Evolutionary conservation across 2,329 filamentous ascomycete species (phyloP).

Genomic region (Clarireedia hainanense): DNA sequence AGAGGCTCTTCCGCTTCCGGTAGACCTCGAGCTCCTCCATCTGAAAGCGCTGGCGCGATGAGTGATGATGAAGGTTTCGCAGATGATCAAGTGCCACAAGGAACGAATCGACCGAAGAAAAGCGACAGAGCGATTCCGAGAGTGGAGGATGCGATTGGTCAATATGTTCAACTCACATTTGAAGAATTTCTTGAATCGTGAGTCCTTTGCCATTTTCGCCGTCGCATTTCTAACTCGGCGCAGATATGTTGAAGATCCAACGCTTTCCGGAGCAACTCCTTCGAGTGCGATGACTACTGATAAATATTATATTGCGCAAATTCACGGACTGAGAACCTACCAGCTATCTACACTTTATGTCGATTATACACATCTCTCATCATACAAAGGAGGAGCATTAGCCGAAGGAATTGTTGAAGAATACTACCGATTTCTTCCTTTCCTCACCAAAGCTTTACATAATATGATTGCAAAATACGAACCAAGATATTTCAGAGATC

Average conservation of each 20-base stretch:
- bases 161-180: slow-evolving; percentile 68
- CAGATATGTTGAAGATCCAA: slow-evolving; percentile 60
- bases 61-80: slow-evolving; percentile 58
- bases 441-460: slow-evolving; percentile 80
- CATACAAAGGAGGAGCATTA: slow-evolving; percentile 69
- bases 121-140: slow-evolving; percentile 50
- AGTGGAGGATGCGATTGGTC: slow-evolving; percentile 69
- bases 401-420: slow-evolving; percentile 81
- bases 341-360: slow-evolving; percentile 80
- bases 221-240: slow-evolving; percentile 12
- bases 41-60: slow-evolving; percentile 51
- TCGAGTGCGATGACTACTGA: slow-evolving; percentile 68
- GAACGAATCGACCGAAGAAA: slow-evolving; percentile 36
- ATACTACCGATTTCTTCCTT: slow-evolving; percentile 93
- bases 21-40: slow-evolving; percentile 41
- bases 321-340: slow-evolving; percentile 66
- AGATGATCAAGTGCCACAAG: slow-evolving; percentile 55
- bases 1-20: slow-evolving; percentile 25
- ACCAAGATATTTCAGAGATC: slow-evolving; percentile 86
- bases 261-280: slow-evolving; percentile 52
- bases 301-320: slow-evolving; percentile 79
- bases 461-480: slow-evolving; percentile 93
- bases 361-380: slow-evolving; percentile 76
- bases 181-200: slow-evolving; percentile 74
- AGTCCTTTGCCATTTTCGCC: slow-evolving; percentile 29